Evolutionary conservation across 1,139 yeast genomes (phyloP), one percentile per base, ranked within the genome.

Genomic region (Arxiozyma slooffiae): DNA sequence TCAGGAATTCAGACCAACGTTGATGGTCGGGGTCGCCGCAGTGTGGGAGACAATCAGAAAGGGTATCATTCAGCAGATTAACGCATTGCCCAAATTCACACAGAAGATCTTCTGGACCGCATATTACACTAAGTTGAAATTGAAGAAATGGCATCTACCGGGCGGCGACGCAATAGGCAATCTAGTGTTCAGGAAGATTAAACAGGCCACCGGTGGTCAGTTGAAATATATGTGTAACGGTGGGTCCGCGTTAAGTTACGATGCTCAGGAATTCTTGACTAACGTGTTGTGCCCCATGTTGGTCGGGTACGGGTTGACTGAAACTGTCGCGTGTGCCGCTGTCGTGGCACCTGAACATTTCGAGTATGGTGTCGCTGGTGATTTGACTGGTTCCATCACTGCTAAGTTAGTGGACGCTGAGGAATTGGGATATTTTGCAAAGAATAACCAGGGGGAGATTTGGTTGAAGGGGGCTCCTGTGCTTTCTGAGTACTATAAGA

Each of bases 11-110:
- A 78, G 80, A 67, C 99, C 99, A 54, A 85, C 96, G 11, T 71
- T 92, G 59, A 87, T 92, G 96, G 96, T 89, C 57, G 98, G 96
- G 67, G 98, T 94, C 51, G 97, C 98, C 17, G 96, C 98, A 2
- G 97, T 92, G 50, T 94, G 97, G 96, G 99, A 92, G 74, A 78
- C 85, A 34, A 88, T 92, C 54, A 84, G 95, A 71, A 92, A 92
- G 74, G 99, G 98, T 52, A 85, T 92, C 53, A 60, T 87, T 56
- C 78, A 80, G 50, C 90, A 90, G 71, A 77, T 94, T 55, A 74
- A 75, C 57, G 79, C 80, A 60, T 77, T 77, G 62, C 86, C 96
- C 16, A 61, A 80, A 17, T 59, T 84, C 38, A 76, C 80, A 41
- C 96, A 89, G 71, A 85, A 79, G 68, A 62, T 92, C 44, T 94